A percentile compares a stretch with the other conserved stretches of the same genome.
Conservation (phyloP, 2,329 filamentous ascomycete genomes). For the Xylaria hypoxylon region DNA sequence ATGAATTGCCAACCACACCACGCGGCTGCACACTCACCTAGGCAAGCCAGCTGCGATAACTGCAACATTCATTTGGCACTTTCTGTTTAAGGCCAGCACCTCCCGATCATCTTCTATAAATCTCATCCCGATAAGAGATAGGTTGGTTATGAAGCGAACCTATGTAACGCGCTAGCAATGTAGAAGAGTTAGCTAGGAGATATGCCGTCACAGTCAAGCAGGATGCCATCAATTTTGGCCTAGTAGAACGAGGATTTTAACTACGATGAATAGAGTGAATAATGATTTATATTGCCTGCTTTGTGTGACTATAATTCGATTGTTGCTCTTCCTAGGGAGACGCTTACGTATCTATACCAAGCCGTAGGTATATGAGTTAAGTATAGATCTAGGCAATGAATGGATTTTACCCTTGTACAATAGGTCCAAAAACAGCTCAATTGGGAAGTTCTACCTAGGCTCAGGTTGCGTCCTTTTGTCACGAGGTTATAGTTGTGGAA, state of each 20-base stretch:
- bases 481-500: too few relatives aligned
- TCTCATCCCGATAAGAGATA: neutral
- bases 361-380: too few relatives aligned
- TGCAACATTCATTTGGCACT: neutral
- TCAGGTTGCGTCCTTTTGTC: too few relatives aligned
- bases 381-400: too few relatives aligned
- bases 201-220: neutral
- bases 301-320: too few relatives aligned
- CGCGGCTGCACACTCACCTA: neutral
- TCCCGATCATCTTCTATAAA: neutral
- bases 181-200: neutral
- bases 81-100: neutral
- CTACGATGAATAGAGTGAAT: too few relatives aligned
- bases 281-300: too few relatives aligned
- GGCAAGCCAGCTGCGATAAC: constrained; percentile 5
- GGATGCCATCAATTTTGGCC: neutral
- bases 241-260: neutral
- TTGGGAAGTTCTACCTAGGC: too few relatives aligned
- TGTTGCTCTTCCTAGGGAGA: too few relatives aligned
- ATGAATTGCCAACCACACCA: neutral
- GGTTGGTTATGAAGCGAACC: neutral
- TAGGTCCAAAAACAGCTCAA: too few relatives aligned
- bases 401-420: too few relatives aligned
- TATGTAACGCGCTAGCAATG: neutral
- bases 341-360: too few relatives aligned